A percentile compares a stretch with the other conserved stretches of the same genome.
Evolutionary conservation across 768 basidiomycete species (phyloP).

Genomic region (Kwoniella sp.): DNA sequence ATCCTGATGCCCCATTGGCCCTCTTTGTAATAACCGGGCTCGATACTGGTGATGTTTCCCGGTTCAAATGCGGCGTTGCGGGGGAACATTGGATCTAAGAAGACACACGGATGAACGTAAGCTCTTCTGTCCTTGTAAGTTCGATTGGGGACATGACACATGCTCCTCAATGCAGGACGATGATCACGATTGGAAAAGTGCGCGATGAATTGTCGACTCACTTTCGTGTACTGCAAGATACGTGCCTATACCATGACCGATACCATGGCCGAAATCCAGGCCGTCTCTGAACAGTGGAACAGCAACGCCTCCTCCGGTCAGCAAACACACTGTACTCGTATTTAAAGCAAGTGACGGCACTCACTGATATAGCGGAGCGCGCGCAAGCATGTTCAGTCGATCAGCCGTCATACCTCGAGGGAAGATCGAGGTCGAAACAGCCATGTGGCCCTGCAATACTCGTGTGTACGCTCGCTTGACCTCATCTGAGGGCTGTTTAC

Average conservation of each 20-base stretch:
- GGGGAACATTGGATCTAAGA: conserved; percentile 71
- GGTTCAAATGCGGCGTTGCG: conserved; percentile 68
- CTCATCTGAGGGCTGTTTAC: conserved; percentile 79
- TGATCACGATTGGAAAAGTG: no score
- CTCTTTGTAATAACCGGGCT: conserved; percentile 85
- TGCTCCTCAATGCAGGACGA: no score
- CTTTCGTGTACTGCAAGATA: conserved; percentile 55
- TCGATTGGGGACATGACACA: no score
- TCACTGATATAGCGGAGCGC: conserved; percentile 74
- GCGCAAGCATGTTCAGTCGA: conserved; percentile 84
- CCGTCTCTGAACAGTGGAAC: conserved; percentile 39
- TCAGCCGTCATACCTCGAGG: conserved; percentile 84
- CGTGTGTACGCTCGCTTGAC: conserved; percentile 83
- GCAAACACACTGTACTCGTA: not conserved
- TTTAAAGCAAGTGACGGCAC: not conserved
- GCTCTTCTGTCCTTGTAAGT: no score
- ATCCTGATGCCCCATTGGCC: conserved; percentile 87
- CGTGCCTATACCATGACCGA: conserved; percentile 55
- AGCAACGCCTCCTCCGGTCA: no score
- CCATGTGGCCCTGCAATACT: conserved; percentile 95
- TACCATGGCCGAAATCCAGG: conserved; percentile 55
- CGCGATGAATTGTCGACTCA: conserved; percentile 23
- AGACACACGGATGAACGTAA: no score
- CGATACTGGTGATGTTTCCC: conserved; percentile 92
- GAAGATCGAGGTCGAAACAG: conserved; percentile 85